Base-by-base conservation (phyloP, 1,284 basidiomycete species). In the Golubevia pallescens region DNA sequence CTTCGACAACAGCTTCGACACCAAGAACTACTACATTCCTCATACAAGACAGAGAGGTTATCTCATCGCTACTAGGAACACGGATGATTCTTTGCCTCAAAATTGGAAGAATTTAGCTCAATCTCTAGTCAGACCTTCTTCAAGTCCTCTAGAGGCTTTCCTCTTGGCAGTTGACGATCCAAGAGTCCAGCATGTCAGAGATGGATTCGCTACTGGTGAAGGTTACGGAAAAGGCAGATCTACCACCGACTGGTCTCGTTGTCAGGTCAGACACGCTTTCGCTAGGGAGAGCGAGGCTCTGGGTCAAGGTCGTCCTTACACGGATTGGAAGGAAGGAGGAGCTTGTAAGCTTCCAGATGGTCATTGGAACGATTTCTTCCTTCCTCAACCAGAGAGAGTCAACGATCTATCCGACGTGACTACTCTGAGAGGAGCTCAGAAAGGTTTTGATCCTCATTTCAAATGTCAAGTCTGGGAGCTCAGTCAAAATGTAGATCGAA, bases 401-500 rank as follows among this genome's bases (percentile, higher is more conserved):
- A 92, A 93, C 90, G 95, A 97, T 85, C 86, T 97, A 67, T 92
- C 96, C 90, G 95, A 97, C 79, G 96, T 97, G 76, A 92, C 89
- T 79, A 88, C 92, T 13, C 88, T 97, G 51, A 92, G 94, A 34
- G 91, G 92, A 67, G 93, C 94, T 0, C 90, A 90, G 69, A 89
- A 91, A 60, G 93, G 92, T 0, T 65, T 72, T 21, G 75, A 78
- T 60, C 71, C 75, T 13, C 68, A 74, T 66, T 78, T 71, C 74
- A 78, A 78, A 68, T 74, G 72, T 54, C 72, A 75, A 65, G 68
- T 78, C 32, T 97, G 95, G 95, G 97, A 97, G 86, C 88, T 97
- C n/a, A 95, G 93, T 2, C 95, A 97, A 86, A 97, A 97, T 74
- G 95, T 97, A 24, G n/a, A n/a, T n/a, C 90, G 94, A 14, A 93